phyloP scores from a whole-genome alignment of 495 filamentous ascomycete genomes.

The Penicillium steckii region DNA sequence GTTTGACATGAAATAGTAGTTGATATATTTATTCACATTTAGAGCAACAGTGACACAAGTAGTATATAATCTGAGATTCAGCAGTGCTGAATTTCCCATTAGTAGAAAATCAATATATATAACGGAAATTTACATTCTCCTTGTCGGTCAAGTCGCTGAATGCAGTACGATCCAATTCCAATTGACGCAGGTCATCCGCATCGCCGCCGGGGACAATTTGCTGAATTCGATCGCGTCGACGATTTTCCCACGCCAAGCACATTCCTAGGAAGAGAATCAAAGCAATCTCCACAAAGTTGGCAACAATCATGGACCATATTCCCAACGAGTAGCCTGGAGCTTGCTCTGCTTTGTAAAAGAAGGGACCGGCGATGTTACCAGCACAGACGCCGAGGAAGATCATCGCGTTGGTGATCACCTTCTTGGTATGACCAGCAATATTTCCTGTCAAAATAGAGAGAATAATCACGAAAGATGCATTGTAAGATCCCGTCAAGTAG shows the following conservation, averaged over 20 bases:
- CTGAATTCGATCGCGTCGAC: constrained; percentile 40
- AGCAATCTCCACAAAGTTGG: constrained; percentile 35
- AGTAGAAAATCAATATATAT: constrained; percentile 20
- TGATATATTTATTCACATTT: too few relatives aligned
- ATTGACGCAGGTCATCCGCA: constrained; percentile 18
- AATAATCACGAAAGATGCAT: constrained; percentile 56
- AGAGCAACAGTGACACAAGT: too few relatives aligned
- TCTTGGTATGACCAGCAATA: constrained; percentile 58
- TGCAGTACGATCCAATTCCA: constrained; percentile 47
- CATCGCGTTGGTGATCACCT: constrained; percentile 52
- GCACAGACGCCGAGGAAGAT: constrained; percentile 46
- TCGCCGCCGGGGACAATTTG: constrained; percentile 24
- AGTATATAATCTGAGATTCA: too few relatives aligned
- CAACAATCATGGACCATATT: constrained; percentile 55
- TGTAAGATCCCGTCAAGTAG: constrained; percentile 54
- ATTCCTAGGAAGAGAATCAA: neutral
- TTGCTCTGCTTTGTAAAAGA: constrained; percentile 54
- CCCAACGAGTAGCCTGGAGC: constrained; percentile 48
- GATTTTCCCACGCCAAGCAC: neutral
- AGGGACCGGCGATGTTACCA: constrained; percentile 52
- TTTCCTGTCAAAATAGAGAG: constrained; percentile 55
- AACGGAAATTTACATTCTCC: constrained; percentile 46
- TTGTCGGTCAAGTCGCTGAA: constrained; percentile 55
- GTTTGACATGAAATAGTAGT: too few relatives aligned
- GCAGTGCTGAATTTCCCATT: too few relatives aligned